Conservation (phyloP, 345 rosid species). For the Conringia planisiliqua region DNA sequence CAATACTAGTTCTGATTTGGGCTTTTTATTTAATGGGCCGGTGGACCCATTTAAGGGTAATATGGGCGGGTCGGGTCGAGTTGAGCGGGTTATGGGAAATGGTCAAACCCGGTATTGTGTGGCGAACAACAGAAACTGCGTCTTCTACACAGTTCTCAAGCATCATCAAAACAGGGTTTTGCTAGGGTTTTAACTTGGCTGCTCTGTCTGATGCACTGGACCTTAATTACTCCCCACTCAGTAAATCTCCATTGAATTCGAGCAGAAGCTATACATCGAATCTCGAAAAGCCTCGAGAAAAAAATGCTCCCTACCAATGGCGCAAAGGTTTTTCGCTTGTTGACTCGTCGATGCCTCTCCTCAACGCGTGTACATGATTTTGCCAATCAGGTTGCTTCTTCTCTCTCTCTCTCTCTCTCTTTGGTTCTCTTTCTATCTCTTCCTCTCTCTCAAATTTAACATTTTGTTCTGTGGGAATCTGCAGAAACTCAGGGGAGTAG, state of each 20-base stretch:
- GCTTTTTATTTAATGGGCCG: neutral
- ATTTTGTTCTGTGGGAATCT: neutral
- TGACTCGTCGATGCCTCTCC: constrained; percentile 50
- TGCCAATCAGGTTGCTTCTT: constrained; percentile 34
- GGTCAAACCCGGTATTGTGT: constrained; percentile 27
- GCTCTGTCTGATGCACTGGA: neutral
- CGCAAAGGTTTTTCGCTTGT: constrained; percentile 48
- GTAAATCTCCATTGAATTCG: neutral
- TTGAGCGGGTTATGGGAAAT: neutral
- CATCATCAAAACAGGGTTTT: constrained; percentile 28
- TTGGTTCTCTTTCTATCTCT: neutral
- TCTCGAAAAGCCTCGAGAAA: neutral
- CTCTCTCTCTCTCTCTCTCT: neutral
- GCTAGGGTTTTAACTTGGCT: constrained; percentile 36
- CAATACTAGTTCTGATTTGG: neutral
- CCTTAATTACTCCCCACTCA: neutral
- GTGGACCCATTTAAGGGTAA: neutral
- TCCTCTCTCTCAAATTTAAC: neutral
- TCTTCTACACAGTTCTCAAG: constrained; percentile 34
- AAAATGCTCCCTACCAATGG: constrained; percentile 69
- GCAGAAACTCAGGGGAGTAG: constrained; percentile 42
- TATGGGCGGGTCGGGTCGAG: neutral
- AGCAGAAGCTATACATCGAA: neutral
- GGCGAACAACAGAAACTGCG: constrained; percentile 20
- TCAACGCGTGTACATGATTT: constrained; percentile 34